phyloP scores from a whole-genome alignment of 2,329 filamentous ascomycete species.

The Fusarium sp. region DNA sequence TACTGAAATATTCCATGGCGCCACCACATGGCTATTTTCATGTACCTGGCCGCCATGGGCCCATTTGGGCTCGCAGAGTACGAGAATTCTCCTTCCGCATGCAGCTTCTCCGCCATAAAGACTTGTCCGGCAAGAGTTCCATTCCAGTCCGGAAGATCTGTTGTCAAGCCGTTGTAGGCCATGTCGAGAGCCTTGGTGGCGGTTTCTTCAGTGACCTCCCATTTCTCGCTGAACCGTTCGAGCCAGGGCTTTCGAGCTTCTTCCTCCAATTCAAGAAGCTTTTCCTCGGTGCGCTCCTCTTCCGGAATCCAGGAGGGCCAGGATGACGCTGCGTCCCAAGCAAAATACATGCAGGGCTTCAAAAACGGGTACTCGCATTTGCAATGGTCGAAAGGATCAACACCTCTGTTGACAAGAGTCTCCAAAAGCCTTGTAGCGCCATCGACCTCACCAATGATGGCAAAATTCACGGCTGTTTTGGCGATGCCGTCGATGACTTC shows the following conservation, averaged over 20 bases:
- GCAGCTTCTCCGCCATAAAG: not conserved
- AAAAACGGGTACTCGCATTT: not conserved
- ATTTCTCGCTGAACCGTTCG: conserved; percentile 13
- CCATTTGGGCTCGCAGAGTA: conserved; percentile 17
- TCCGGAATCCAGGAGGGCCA: conserved; percentile 8
- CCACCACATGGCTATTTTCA: conserved; percentile 31
- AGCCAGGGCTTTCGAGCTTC: conserved; percentile 10
- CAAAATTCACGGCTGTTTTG: conserved; percentile 1
- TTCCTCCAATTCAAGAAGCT: not conserved
- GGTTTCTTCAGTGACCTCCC: conserved; percentile 5
- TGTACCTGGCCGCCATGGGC: conserved; percentile 10
- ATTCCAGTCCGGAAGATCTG: conserved; percentile 2
- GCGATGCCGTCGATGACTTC: not conserved
- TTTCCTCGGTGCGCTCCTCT: not conserved
- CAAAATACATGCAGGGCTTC: conserved; percentile 20
- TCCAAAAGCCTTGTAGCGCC: not conserved
- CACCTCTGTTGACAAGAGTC: not conserved
- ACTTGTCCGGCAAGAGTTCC: conserved; percentile 14
- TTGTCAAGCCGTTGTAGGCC: conserved; percentile 13
- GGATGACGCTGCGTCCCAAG: conserved; percentile 10
- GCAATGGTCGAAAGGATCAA: not conserved
- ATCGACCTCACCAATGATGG: not conserved
- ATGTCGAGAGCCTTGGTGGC: conserved; percentile 21
- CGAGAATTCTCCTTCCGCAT: not conserved
- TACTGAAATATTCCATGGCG: conserved; percentile 31